Evolutionary conservation across 371 early-diverging fungal genomes (phyloP).

Genomic region (Rhizopus stolonifer): DNA sequence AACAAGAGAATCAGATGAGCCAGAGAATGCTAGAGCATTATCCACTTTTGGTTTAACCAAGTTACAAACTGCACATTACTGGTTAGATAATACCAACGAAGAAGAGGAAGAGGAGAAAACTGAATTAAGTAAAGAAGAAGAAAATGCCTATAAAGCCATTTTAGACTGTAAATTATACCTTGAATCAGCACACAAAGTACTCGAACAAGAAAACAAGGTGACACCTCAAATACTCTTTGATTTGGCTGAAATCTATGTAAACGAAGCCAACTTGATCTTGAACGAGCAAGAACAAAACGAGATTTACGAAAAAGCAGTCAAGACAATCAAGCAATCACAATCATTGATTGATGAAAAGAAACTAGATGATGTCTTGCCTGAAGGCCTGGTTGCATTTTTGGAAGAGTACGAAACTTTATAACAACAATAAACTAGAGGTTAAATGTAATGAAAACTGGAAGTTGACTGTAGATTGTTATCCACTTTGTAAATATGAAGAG

Average conservation of each 20-base stretch:
- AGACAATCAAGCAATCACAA: slow-evolving; percentile 34
- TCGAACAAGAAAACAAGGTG: slow-evolving; percentile 20
- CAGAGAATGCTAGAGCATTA: slow-evolving; percentile 31
- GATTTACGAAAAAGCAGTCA: slow-evolving; percentile 33
- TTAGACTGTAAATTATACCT: slow-evolving; percentile 36
- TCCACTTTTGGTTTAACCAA: slow-evolving; percentile 35
- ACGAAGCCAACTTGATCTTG: slow-evolving; percentile 40
- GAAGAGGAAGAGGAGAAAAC: slow-evolving; percentile 29
- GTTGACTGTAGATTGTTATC: too few relatives aligned
- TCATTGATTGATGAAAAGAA: slow-evolving; percentile 24
- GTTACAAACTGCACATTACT: slow-evolving; percentile 39
- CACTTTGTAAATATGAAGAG: neutral
- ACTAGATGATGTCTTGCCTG: slow-evolving; percentile 37
- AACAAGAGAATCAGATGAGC: slow-evolving; percentile 23
- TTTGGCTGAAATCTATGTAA: slow-evolving; percentile 41
- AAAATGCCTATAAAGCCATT: slow-evolving; percentile 39
- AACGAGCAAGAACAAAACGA: slow-evolving; percentile 38
- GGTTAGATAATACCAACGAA: slow-evolving; percentile 34
- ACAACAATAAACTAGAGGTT: neutral
- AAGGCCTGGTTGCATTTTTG: slow-evolving; percentile 42
- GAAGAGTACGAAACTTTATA: slow-evolving; percentile 32
- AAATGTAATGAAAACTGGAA: too few relatives aligned
- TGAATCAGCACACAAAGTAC: slow-evolving; percentile 25
- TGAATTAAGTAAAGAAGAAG: slow-evolving; percentile 28
- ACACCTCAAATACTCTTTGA: slow-evolving; percentile 34